Evolutionary conservation across 352 stramenopile species (phyloP), one percentile per base, ranked within the genome.

Genomic region (Achlya hypogyna): DNA sequence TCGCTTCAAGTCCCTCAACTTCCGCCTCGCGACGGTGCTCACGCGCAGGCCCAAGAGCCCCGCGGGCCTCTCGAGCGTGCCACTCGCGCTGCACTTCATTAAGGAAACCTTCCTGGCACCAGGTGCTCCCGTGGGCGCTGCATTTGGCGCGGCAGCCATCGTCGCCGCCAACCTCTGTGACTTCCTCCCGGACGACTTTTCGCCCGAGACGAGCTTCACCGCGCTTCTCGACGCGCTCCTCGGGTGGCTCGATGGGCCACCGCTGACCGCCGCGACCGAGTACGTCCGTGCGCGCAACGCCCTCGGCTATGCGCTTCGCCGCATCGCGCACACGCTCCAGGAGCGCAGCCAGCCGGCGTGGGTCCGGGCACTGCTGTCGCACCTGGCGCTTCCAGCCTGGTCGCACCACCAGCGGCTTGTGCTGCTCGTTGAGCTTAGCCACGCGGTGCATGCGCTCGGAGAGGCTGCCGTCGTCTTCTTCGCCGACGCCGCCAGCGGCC

Each of bases 151-250:
- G 3, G 89, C 85, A 43, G 81, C 84, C 0, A 78, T 95, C 28
- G 78, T 84, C 54, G 54, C 93, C 18, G 84, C 74, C 72, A 87
- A 78, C 35, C 87, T 95, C 77, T 92, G 90, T 60, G 80, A 88
- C 59, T 74, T 74, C 10, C 63, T 92, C n/a, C 79, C 81, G 14
- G 71, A 75, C 14, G 82, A 92, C 53, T 74, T 74, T 23, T 77
- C 93, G 40, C 59, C 74, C 0, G 84, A 92, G 20, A 62, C 74
- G 4, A 78, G 90, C 59, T 77, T 93, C 27, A 72, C 69, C 16
- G 81, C 87, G n/a, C 79, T 93, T 9, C 67, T 93, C 51, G 76
- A 88, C 54, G 75, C 84, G 4, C 74, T 78, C 4, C 51, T 92
- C 52, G 74, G 69, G 22, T 84, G 91, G 52, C 75, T 95, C 20